phyloP scores from a whole-genome alignment of 129 eudicot species.

The Glebionis coronaria region DNA sequence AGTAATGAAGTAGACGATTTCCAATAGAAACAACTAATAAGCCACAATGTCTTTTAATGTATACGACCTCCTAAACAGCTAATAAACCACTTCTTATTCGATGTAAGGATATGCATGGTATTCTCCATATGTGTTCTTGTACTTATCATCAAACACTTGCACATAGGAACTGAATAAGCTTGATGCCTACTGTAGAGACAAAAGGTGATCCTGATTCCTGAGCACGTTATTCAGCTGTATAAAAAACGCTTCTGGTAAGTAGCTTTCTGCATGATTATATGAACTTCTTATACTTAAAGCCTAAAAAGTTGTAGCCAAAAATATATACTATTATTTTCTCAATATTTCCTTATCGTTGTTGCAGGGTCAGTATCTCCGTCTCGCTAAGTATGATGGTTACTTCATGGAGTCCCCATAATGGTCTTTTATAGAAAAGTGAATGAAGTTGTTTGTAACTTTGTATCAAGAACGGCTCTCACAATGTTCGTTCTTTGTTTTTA shows the following conservation, averaged over 20 bases:
- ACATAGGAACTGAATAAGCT: slow-evolving; percentile 77
- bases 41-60: too few relatives aligned
- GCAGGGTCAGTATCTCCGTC: slow-evolving; percentile 34
- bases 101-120: too few relatives aligned
- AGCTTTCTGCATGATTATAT: not conserved
- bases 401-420: slow-evolving; percentile 9
- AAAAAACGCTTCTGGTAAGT: slow-evolving; percentile 54
- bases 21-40: too few relatives aligned
- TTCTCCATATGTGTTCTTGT: too few relatives aligned
- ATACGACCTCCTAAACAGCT: too few relatives aligned
- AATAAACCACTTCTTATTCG: too few relatives aligned
- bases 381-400: slow-evolving; percentile 3
- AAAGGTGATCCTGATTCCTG: slow-evolving; percentile 56
- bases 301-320: not conserved
- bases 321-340: slow-evolving; percentile 4
- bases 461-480: slow-evolving; percentile 11
- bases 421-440: slow-evolving; percentile 11
- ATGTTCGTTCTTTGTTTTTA: slow-evolving; percentile 1
- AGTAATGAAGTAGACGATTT: too few relatives aligned
- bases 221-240: slow-evolving; percentile 21
- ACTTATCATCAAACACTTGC: not conserved
- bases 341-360: slow-evolving; percentile 8
- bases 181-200: slow-evolving; percentile 68
- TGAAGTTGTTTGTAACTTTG: slow-evolving; percentile 16
- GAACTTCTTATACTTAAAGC: not conserved